Evolutionary conservation across 2,329 filamentous ascomycete genomes (phyloP), one percentile per base, ranked within the genome.

Genomic region (Diaporthe sp.): DNA sequence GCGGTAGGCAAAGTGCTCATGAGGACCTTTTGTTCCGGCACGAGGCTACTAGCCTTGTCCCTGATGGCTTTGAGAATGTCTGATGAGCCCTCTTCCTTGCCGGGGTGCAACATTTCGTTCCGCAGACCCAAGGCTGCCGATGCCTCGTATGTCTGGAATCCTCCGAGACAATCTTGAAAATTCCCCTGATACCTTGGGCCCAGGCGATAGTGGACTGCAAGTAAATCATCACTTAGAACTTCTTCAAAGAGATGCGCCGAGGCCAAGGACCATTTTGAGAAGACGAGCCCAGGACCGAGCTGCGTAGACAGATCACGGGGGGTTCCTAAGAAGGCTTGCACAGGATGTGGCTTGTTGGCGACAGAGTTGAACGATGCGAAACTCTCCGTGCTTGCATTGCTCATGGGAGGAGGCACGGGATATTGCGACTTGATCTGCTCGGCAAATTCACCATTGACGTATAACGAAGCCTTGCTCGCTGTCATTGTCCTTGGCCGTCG

Each of bases 81-180:
- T 2, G 97, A 98, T 1, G 97, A 98, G 68, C 91, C 92, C 77
- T 98, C 95, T 78, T 98, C 95, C 81, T 95, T 97, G 17, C 95
- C 96, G 1, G 95, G 93, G 83, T 98, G 94, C 51, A 98, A 89
- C 71, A 95, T 91, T 81, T 99, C 97, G 80, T 98, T 98, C 61
- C 96, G 93, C 72, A 98, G 89, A 76, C 97, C 97, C 53, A 99
- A 87, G 72, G 94, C 93, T 10, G 97, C 96, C 1, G 97, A 98
- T 9, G 97, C 96, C 80, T 94, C 92, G 82, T 99, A 99, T 0
- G 97, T 99, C 82, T 98, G 95, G 81, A 99, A 98, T 2, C 95
- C 96, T 7, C 97, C 97, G 20, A 99, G 89, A 79, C 95, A 97
- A 81, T 99, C 97, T 84, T 99, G 97, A 80, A 98, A 98, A 82